These are phyloP conservation scores for Phytophthora citrophthora DNA, from an alignment of 352 stramenopile species.

Conservation along the genomic window DNA sequence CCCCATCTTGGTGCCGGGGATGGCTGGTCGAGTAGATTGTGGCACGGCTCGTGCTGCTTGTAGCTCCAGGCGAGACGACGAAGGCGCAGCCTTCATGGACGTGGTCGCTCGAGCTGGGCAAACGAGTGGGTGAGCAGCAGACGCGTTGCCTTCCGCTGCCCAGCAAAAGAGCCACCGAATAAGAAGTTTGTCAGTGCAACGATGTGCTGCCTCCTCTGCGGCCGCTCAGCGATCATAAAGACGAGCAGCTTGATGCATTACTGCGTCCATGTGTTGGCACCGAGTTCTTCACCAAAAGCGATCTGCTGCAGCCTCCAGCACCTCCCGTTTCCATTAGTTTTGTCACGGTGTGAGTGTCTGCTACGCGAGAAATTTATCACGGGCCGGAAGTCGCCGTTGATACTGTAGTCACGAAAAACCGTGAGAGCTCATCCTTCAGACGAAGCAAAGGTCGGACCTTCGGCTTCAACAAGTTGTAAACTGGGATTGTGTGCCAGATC, in stretches of 20 bases:
- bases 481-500: constrained; percentile 14
- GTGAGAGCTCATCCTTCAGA: constrained; percentile 6
- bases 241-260: constrained; percentile 35
- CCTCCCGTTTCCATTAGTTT: background rate
- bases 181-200: constrained; percentile 30
- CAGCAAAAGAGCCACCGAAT: constrained; percentile 22
- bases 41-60: background rate
- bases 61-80: constrained; percentile 8
- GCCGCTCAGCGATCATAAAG: constrained; percentile 25
- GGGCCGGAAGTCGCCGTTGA: background rate
- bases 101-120: constrained; percentile 26
- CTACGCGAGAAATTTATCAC: constrained; percentile 30
- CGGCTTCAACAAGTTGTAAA: constrained; percentile 25
- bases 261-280: constrained; percentile 30
- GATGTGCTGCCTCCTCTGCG: constrained; percentile 8
- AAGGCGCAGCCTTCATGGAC: constrained; percentile 13
- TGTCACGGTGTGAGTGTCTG: background rate
- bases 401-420: background rate
- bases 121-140: constrained; percentile 30
- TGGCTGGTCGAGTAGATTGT: constrained; percentile 17
- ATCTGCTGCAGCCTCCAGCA: constrained; percentile 10
- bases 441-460: constrained; percentile 30
- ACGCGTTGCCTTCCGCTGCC: constrained; percentile 9
- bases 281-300: constrained; percentile 12
- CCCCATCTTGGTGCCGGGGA: constrained; percentile 24